Conservation (phyloP, 2,329 filamentous ascomycete species). For the Fusarium falciforme region DNA sequence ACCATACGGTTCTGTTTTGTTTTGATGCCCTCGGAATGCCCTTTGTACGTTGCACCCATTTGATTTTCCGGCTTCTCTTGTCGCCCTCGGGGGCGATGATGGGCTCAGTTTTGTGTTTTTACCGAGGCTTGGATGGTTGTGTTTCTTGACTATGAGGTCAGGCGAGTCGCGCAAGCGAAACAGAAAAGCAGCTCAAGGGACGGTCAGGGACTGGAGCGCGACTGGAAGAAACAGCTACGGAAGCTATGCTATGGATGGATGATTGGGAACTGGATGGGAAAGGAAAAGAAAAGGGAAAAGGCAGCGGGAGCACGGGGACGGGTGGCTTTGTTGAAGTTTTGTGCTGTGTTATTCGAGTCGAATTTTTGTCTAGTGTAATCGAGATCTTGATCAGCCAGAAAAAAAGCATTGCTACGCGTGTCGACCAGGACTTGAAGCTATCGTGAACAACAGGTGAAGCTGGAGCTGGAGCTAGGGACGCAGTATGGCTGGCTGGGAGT, state of each 20-base stretch:
- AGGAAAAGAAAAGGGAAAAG: background rate
- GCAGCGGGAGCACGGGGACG: background rate
- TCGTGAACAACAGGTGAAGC: background rate
- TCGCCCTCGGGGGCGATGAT: background rate
- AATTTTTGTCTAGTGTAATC: background rate
- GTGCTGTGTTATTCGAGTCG: background rate
- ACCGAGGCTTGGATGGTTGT: conserved; percentile 10
- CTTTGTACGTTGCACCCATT: conserved; percentile 31
- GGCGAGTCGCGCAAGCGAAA: conserved; percentile 28
- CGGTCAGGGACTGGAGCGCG: background rate
- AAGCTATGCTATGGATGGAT: background rate
- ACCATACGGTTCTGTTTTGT: conserved; percentile 45
- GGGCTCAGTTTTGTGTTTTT: conserved; percentile 1
- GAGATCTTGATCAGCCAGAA: background rate
- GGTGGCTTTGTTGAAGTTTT: background rate
- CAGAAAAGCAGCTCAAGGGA: conserved; percentile 10
- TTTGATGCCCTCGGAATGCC: conserved; percentile 28
- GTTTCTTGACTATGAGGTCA: conserved; percentile 7
- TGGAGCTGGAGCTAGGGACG: background rate
- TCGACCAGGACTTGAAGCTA: background rate
- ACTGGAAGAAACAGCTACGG: background rate
- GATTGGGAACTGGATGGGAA: background rate
- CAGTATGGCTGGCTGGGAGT: background rate
- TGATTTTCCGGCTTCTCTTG: conserved; percentile 11
- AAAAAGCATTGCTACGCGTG: background rate